These are phyloP conservation scores for Tulasnella sp. DNA, from an alignment of 768 basidiomycete genomes.

Conservation along the genomic window DNA sequence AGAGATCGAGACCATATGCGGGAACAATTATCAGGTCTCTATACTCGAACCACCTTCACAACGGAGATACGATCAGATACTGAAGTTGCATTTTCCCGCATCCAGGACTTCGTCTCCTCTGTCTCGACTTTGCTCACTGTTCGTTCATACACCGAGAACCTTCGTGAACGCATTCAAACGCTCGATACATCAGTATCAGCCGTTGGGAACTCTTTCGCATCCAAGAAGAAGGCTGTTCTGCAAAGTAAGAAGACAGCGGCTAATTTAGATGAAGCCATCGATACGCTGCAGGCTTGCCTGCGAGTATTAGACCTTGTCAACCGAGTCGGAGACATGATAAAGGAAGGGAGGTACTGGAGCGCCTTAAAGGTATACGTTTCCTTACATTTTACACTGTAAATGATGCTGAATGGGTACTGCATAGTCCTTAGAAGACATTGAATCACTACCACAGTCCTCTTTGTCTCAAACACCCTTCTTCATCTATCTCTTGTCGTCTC, in stretches of 20 bases:
- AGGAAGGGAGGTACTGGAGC: constrained; percentile 91
- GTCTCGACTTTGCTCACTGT: constrained; percentile 95
- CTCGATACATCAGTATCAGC: constrained; percentile 82
- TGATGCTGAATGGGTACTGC: constrained; percentile 22
- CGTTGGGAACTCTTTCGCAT: constrained; percentile 76
- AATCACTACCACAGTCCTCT: constrained; percentile 77
- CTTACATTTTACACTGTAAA: neutral
- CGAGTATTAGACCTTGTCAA: constrained; percentile 87
- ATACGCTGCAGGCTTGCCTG: constrained; percentile 85
- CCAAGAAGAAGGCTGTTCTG: constrained; percentile 85
- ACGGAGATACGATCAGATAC: too few relatives aligned
- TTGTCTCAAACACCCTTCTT: constrained; percentile 90
- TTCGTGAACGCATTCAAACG: constrained; percentile 83
- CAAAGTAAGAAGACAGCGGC: constrained; percentile 87
- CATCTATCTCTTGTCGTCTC: constrained; percentile 78
- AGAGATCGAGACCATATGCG: constrained; percentile 93
- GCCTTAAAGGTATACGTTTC: constrained; percentile 61
- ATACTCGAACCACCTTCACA: too few relatives aligned
- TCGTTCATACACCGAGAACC: constrained; percentile 89
- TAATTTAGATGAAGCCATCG: constrained; percentile 94
- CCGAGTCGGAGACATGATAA: constrained; percentile 86
- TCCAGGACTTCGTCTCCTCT: constrained; percentile 85
- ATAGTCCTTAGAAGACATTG: constrained; percentile 91
- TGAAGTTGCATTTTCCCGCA: neutral
- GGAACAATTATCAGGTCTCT: constrained; percentile 70